Conservation (phyloP, 768 basidiomycete species). For the Russula sp. region DNA sequence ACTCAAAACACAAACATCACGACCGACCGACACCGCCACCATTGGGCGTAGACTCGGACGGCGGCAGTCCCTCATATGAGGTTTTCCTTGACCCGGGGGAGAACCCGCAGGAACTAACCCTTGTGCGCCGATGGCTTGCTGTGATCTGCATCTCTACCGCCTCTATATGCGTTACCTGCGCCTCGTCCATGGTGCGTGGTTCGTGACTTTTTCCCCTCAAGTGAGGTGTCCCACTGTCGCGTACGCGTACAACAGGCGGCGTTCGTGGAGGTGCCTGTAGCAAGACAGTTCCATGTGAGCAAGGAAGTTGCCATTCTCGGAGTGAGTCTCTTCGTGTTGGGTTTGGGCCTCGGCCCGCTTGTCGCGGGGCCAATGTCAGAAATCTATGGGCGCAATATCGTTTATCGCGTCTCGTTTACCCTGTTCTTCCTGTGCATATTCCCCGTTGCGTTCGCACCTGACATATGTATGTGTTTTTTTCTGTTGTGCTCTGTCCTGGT, state of each 20-base stretch:
- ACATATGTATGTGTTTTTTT: constrained; percentile 47
- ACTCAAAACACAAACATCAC: constrained; percentile 8
- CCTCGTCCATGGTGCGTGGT: constrained; percentile 32
- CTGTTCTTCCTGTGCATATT: constrained; percentile 63
- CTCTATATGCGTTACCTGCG: constrained; percentile 33
- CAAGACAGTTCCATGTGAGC: constrained; percentile 39
- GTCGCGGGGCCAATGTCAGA: constrained; percentile 44
- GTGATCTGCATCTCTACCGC: constrained; percentile 30
- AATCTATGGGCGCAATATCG: constrained; percentile 59
- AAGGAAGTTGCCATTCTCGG: constrained; percentile 42
- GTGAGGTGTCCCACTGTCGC: neutral
- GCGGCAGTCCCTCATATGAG: constrained; percentile 9
- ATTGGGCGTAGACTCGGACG: neutral
- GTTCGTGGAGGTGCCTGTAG: constrained; percentile 41
- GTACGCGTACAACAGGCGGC: constrained; percentile 32
- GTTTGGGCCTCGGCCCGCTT: constrained; percentile 36
- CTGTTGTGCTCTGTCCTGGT: neutral
- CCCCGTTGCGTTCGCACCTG: constrained; percentile 70
- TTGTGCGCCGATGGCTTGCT: constrained; percentile 31
- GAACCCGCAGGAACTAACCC: constrained; percentile 30
- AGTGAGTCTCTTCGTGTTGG: constrained; percentile 43
- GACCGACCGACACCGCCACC: neutral
- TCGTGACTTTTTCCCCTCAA: too few relatives aligned
- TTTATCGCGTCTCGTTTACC: constrained; percentile 61
- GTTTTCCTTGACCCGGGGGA: constrained; percentile 29